phyloP scores from a whole-genome alignment of 768 basidiomycete species.

The Tremella fuciformis region DNA sequence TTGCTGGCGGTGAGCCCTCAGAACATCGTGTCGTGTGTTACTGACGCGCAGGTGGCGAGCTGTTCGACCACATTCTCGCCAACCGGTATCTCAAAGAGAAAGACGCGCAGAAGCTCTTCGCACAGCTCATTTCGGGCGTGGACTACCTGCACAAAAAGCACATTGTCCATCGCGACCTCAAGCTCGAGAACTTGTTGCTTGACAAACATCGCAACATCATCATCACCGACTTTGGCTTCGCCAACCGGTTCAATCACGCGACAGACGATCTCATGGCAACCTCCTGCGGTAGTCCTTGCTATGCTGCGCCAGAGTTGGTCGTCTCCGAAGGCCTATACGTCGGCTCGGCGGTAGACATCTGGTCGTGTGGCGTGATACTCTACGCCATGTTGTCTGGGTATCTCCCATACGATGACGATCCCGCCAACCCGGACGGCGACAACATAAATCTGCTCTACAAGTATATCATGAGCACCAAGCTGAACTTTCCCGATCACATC shows the following conservation, averaged over 20 bases:
- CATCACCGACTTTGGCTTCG: conserved; percentile 99
- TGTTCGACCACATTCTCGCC: conserved; percentile 97
- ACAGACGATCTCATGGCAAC: conserved; percentile 97
- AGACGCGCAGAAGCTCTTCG: conserved; percentile 92
- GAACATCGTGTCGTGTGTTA: conserved; percentile 66
- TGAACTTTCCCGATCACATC: conserved; percentile 96
- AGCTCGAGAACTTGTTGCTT: conserved; percentile 94
- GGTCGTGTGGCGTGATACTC: conserved; percentile 96
- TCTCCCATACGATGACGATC: conserved; percentile 97
- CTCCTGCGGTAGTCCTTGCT: conserved; percentile 93
- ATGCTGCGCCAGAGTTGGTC: conserved; percentile 96
- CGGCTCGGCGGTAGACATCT: conserved; percentile 96
- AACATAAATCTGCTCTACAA: conserved; percentile 98
- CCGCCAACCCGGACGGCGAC: conserved; percentile 96
- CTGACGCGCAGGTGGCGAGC: conserved; percentile 65
- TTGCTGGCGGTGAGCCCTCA: conserved; percentile 70
- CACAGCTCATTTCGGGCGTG: conserved; percentile 95
- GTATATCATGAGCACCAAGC: conserved; percentile 95
- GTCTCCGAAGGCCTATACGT: conserved; percentile 96
- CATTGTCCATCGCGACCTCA: conserved; percentile 98
- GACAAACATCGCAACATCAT: conserved; percentile 97
- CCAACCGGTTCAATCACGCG: conserved; percentile 92
- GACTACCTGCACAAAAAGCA: conserved; percentile 99
- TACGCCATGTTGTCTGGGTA: conserved; percentile 97
- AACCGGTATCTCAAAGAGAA: conserved; percentile 92